These are phyloP conservation scores for Plantago elongata DNA, from an alignment of 257 asterid genomes.

Conservation along the genomic window DNA sequence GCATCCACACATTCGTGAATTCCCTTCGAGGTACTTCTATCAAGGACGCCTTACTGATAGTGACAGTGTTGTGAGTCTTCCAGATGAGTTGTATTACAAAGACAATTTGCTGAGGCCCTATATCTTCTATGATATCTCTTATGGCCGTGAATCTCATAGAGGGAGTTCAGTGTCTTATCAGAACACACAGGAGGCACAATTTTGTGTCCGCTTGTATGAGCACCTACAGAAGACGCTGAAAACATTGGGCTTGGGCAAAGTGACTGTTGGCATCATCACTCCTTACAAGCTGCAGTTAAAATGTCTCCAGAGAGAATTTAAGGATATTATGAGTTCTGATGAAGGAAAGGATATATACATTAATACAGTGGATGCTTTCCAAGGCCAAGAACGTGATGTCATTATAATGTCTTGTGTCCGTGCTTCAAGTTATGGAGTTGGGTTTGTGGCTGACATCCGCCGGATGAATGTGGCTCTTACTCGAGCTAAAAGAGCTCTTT, in stretches of 20 bases:
- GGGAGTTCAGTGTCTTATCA: slow-evolving; percentile 95
- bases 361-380: slow-evolving; percentile 97
- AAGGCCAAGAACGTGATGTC: slow-evolving; percentile 99
- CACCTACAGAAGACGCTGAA: slow-evolving; percentile 73
- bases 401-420: slow-evolving; percentile 98
- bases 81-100: slow-evolving; percentile 79
- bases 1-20: slow-evolving; percentile 96
- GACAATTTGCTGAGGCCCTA: slow-evolving; percentile 81
- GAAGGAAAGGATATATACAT: slow-evolving; percentile 94
- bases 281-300: slow-evolving; percentile 95
- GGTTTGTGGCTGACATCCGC: slow-evolving; percentile 97
- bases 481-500: slow-evolving; percentile 96
- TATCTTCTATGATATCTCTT: slow-evolving; percentile 70
- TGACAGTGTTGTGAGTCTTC: slow-evolving; percentile 67
- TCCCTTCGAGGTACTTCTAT: slow-evolving; percentile 92
- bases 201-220: slow-evolving; percentile 88
- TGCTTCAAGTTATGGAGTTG: slow-evolving; percentile 91
- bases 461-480: slow-evolving; percentile 98
- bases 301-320: slow-evolving; percentile 95
- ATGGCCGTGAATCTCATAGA: slow-evolving; percentile 95
- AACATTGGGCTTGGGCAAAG: slow-evolving; percentile 63
- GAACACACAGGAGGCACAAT: slow-evolving; percentile 88
- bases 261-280: slow-evolving; percentile 91
- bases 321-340: slow-evolving; percentile 75
- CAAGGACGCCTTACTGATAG: slow-evolving; percentile 98